These are phyloP conservation scores for Blastocystis sp. DNA, from an alignment of 352 stramenopile genomes.

Conservation along the genomic window DNA sequence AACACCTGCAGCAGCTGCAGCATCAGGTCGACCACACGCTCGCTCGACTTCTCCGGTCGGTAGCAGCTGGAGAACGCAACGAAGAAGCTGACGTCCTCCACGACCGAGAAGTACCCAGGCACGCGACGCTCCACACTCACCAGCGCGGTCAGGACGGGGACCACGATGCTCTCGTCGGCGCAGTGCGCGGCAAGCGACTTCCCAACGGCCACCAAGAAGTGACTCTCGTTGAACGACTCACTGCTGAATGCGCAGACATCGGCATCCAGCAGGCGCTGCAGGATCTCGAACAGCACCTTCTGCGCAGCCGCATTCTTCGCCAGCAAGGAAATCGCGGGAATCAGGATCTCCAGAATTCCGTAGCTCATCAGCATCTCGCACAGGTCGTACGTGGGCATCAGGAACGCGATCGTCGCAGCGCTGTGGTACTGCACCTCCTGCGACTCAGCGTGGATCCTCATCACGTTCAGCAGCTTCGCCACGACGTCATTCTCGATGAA, in stretches of 20 bases:
- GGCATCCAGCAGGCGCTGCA: constrained; percentile 10
- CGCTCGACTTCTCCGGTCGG: not conserved
- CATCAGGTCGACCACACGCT: constrained; percentile 24
- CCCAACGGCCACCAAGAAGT: constrained; percentile 25
- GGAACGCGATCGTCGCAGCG: not conserved
- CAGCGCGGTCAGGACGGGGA: constrained; percentile 24
- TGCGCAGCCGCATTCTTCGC: not conserved
- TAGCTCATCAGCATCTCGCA: constrained; percentile 13
- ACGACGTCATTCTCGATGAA: constrained; percentile 24
- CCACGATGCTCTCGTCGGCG: not conserved
- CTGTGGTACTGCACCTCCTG: constrained; percentile 7
- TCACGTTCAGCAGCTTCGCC: constrained; percentile 9
- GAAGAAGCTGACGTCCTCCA: constrained; percentile 44
- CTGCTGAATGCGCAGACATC: not conserved
- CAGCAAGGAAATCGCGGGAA: constrained; percentile 26
- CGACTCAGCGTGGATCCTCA: not conserved
- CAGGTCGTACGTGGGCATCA: not conserved
- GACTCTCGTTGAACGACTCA: not conserved
- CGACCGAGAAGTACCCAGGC: not conserved
- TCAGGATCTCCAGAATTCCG: not conserved
- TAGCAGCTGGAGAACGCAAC: constrained; percentile 52
- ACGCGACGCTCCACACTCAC: not conserved
- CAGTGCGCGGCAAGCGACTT: constrained; percentile 3
- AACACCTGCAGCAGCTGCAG: not conserved
- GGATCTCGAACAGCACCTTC: constrained; percentile 30